A percentile compares a stretch with the other conserved stretches of the same genome.
phyloP scores from a whole-genome alignment of 192 early-diverging fungal genomes.

The Backusella tarrabulga region DNA sequence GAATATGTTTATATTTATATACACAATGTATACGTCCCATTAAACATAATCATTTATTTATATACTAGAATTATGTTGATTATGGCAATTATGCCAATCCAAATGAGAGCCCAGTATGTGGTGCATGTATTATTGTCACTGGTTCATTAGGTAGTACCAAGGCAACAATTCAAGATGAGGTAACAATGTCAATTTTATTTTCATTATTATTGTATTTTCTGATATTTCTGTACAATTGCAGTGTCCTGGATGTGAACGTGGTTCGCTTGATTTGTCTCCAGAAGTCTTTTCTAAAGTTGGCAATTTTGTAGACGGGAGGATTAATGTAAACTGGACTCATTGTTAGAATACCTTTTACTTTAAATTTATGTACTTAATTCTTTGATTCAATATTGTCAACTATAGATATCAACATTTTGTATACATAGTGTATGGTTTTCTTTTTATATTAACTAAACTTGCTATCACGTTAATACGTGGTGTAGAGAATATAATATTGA shows the following conservation, averaged over 20 bases:
- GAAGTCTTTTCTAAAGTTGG: slow-evolving; percentile 35
- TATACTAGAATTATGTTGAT: slow-evolving; percentile 42
- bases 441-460: neutral
- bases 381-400: neutral
- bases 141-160: slow-evolving; percentile 50
- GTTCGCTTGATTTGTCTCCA: slow-evolving; percentile 35
- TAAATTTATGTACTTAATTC: neutral
- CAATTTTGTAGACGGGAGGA: slow-evolving; percentile 24
- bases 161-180: slow-evolving; percentile 54
- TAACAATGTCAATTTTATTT: slow-evolving; percentile 19
- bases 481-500: neutral
- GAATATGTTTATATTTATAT: slow-evolving; percentile 10
- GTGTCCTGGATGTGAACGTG: slow-evolving; percentile 26
- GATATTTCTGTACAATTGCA: slow-evolving; percentile 9
- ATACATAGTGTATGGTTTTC: neutral
- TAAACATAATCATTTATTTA: slow-evolving; percentile 11
- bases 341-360: slow-evolving; percentile 16
- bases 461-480: neutral
- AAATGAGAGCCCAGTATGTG: slow-evolving; percentile 48
- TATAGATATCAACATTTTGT: neutral
- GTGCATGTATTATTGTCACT: slow-evolving; percentile 45
- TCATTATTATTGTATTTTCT: neutral
- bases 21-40: slow-evolving; percentile 8
- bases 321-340: slow-evolving; percentile 30
- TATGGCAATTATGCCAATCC: slow-evolving; percentile 43